These are phyloP conservation scores for Withania somnifera DNA, from an alignment of 305 asterid genomes.

Conservation along the genomic window DNA sequence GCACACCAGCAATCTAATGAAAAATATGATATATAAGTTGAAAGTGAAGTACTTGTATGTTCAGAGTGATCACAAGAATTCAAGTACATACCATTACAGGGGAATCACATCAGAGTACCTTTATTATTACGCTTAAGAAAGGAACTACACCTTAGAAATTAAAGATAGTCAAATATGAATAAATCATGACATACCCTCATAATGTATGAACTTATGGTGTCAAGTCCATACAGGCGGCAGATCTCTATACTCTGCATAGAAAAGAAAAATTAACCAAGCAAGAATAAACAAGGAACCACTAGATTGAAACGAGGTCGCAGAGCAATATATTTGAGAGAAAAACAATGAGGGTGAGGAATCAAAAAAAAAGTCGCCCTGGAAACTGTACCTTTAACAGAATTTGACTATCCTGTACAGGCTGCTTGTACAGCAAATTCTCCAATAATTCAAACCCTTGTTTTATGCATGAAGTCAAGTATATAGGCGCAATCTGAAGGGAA, in stretches of 20 bases:
- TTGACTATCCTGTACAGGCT: constrained; percentile 72
- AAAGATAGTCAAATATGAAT: neutral
- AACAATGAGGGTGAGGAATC: neutral
- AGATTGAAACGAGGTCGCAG: neutral
- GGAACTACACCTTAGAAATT: neutral
- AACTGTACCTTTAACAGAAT: constrained; percentile 60
- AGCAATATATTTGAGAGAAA: neutral
- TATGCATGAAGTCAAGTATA: constrained; percentile 73
- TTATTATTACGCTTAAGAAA: neutral
- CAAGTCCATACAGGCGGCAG: constrained; percentile 84
- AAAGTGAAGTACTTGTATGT: constrained; percentile 4
- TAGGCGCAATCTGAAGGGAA: constrained; percentile 66
- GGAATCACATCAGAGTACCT: neutral
- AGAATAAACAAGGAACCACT: neutral
- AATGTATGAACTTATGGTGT: constrained; percentile 42
- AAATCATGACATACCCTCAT: constrained; percentile 64
- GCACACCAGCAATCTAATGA: constrained; percentile 73
- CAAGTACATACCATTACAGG: neutral
- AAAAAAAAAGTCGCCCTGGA: neutral
- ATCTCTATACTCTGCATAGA: constrained; percentile 80
- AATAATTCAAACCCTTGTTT: constrained; percentile 76
- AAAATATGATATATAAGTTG: constrained; percentile 7
- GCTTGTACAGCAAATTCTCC: constrained; percentile 70
- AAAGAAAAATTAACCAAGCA: constrained; percentile 3
- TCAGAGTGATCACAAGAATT: neutral